Evolutionary conservation across 352 stramenopile species (phyloP).

Genomic region (Elongisporangium undulatum): DNA sequence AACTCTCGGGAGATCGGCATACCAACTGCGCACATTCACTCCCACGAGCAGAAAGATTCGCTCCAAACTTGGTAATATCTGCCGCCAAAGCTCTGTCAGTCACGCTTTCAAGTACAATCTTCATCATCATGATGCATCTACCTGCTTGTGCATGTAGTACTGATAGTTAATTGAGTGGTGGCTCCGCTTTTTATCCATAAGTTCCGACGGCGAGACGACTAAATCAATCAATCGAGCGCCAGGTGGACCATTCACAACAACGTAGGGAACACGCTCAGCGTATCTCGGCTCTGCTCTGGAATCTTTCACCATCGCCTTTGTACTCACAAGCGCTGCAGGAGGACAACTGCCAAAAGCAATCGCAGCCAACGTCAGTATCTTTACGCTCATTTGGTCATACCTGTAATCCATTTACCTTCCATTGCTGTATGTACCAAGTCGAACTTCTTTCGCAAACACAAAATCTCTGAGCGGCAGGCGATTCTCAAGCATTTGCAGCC

Average conservation of each 20-base stretch:
- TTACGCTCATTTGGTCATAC: not conserved
- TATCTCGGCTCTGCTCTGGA: slow-evolving; percentile 72
- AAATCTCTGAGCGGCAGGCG: slow-evolving; percentile 68
- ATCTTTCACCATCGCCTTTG: slow-evolving; percentile 78
- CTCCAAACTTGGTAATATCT: slow-evolving; percentile 85
- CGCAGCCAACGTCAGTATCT: not conserved
- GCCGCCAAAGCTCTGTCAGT: not conserved
- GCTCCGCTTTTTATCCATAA: slow-evolving; percentile 32
- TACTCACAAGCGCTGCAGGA: slow-evolving; percentile 72
- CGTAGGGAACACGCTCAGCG: slow-evolving; percentile 86
- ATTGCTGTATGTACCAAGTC: slow-evolving; percentile 74
- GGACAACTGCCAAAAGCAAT: slow-evolving; percentile 39
- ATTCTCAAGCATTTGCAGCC: slow-evolving; percentile 63
- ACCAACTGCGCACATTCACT: slow-evolving; percentile 77
- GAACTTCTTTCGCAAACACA: slow-evolving; percentile 85
- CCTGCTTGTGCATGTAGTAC: slow-evolving; percentile 92
- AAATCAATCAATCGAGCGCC: slow-evolving; percentile 87
- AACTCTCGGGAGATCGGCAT: slow-evolving; percentile 46
- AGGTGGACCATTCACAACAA: slow-evolving; percentile 88
- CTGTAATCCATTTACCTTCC: slow-evolving; percentile 22
- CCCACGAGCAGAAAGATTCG: slow-evolving; percentile 77
- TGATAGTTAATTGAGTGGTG: slow-evolving; percentile 83
- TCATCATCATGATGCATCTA: slow-evolving; percentile 4
- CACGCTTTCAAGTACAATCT: not conserved
- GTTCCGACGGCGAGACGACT: slow-evolving; percentile 80